Conservation (phyloP, 2,329 filamentous ascomycete genomes). For the Pseudogymnoascus sp. region DNA sequence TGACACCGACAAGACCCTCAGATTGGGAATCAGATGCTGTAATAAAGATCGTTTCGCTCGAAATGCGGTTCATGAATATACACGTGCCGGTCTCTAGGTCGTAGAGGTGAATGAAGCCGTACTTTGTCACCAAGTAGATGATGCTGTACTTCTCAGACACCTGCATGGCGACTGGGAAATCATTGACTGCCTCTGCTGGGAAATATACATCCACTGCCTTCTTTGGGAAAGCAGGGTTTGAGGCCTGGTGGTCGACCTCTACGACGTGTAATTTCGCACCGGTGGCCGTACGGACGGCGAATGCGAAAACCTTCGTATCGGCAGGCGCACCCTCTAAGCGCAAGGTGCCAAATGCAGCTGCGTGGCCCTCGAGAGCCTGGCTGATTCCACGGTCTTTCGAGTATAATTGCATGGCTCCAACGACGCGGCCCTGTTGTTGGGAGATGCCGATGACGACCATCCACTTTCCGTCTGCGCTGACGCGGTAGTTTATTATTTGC, state of each 20-base stretch:
- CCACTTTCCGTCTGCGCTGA: conserved; percentile 94
- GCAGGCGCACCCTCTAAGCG: conserved; percentile 79
- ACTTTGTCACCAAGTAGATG: conserved; percentile 96
- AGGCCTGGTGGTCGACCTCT: conserved; percentile 87
- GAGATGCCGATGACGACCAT: conserved; percentile 96
- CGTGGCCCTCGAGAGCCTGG: conserved; percentile 95
- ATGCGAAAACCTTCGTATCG: conserved; percentile 93
- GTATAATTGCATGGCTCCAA: conserved; percentile 94
- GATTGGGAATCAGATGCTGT: conserved; percentile 78
- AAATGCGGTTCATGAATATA: conserved; percentile 99
- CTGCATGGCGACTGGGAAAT: conserved; percentile 97
- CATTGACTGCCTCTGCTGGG: conserved; percentile 87
- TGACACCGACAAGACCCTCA: conserved; percentile 85
- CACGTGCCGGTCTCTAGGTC: conserved; percentile 91
- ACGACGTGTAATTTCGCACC: conserved; percentile 96
- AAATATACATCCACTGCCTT: conserved; percentile 98
- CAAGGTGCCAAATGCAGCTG: conserved; percentile 85
- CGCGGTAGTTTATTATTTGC: conserved; percentile 99
- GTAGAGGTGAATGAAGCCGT: conserved; percentile 97
- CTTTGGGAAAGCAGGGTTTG: conserved; percentile 85
- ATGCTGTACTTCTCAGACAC: conserved; percentile 94
- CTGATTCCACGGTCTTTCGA: conserved; percentile 94
- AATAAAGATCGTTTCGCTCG: conserved; percentile 97
- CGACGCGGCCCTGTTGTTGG: conserved; percentile 84
- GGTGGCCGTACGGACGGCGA: conserved; percentile 80